Percentiles rank a stretch among this genome's conserved stretches.
These are phyloP conservation scores for Poronia punctata DNA, from an alignment of 495 filamentous ascomycete species.

Conservation along the genomic window DNA sequence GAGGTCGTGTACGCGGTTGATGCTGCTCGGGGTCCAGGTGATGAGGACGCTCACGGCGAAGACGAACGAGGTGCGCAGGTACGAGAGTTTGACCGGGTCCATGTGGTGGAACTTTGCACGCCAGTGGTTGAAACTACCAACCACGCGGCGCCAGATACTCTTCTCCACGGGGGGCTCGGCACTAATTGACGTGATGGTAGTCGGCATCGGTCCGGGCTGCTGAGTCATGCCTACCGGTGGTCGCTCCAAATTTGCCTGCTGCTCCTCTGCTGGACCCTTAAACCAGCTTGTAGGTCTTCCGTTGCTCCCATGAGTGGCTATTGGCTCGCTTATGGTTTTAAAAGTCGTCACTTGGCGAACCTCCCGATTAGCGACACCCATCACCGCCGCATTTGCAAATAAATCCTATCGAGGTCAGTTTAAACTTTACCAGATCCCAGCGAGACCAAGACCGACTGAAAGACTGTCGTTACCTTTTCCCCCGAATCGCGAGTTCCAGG, in stretches of 20 bases:
- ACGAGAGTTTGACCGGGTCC: conserved; percentile 62
- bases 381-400: conserved; percentile 23
- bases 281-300: conserved; percentile 21
- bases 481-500: conserved; percentile 23
- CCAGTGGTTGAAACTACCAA: conserved; percentile 10
- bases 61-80: conserved; percentile 72
- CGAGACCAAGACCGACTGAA: neutral
- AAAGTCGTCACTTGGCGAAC: conserved; percentile 25
- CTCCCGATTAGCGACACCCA: conserved; percentile 24
- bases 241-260: conserved; percentile 8
- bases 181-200: conserved; percentile 17
- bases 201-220: conserved; percentile 13
- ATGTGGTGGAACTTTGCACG: conserved; percentile 33
- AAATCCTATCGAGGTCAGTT: conserved; percentile 13
- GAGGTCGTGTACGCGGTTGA: conserved; percentile 70
- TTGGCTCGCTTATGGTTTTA: conserved; percentile 18
- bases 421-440: neutral
- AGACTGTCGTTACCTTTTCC: conserved; percentile 31
- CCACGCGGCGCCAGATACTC: conserved; percentile 6
- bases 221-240: conserved; percentile 5
- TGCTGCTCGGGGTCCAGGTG: conserved; percentile 76
- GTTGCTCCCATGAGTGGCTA: conserved; percentile 12
- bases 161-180: conserved; percentile 15
- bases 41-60: conserved; percentile 74
- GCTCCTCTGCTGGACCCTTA: conserved; percentile 18